phyloP scores from a whole-genome alignment of 176 grass and related monocot genomes.

The Paspalum notatum region DNA sequence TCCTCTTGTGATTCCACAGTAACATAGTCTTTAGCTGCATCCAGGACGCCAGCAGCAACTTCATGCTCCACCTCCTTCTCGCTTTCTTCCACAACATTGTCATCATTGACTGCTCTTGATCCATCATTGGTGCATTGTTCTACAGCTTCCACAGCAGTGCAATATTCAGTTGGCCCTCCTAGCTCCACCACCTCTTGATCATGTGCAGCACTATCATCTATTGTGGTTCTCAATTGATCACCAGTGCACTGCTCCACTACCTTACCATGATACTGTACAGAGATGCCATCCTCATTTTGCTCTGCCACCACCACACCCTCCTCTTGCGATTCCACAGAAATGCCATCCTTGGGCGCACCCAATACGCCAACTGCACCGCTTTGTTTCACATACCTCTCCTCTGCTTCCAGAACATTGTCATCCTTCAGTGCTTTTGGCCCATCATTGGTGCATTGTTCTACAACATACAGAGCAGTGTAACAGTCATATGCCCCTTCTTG shows the following conservation, averaged over 20 bases:
- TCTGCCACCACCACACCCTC: neutral
- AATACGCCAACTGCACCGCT: neutral
- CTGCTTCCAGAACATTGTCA: neutral
- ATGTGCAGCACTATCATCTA: neutral
- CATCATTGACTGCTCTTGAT: neutral
- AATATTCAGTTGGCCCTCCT: neutral
- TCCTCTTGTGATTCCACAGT: constrained; percentile 1
- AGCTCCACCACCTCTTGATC: neutral
- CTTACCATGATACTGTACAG: neutral
- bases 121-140: constrained; percentile 17
- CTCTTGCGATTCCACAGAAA: neutral
- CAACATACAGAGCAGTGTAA: neutral
- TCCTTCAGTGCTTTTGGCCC: neutral
- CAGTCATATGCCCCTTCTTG: neutral
- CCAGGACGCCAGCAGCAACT: neutral
- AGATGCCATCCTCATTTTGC: neutral
- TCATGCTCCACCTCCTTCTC: neutral
- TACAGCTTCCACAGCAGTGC: neutral
- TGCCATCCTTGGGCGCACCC: neutral
- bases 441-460: constrained; percentile 2
- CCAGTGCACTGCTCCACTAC: neutral
- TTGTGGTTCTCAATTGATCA: neutral
- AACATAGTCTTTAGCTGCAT: neutral
- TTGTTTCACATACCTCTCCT: neutral
- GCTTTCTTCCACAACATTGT: neutral